Evolutionary conservation across 805 yeast genomes (phyloP), one percentile per base, ranked within the genome.

Genomic region (Komagataella ulmi): DNA sequence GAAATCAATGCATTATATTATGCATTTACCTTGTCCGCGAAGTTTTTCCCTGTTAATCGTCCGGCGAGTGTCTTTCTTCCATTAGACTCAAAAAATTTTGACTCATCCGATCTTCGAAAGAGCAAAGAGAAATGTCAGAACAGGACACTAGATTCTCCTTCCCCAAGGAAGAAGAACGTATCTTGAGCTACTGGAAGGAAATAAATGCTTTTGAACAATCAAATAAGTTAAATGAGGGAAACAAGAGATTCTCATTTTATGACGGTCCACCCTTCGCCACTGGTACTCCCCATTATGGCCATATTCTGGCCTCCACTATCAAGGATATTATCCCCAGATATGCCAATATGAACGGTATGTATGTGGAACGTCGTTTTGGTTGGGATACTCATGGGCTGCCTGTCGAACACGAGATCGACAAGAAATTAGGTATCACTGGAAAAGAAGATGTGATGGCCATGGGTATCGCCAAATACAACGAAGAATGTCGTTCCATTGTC

Each of bases 311-410:
- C 2, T 93, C 98, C 45, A 93, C 99, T 53, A 88, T 90, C 62
- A 93, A 91, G 69, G 99, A 93, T 72, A 88, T 93, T 58, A 91
- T 93, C 52, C 99, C 99, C 52, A 80, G 99, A 65, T 93, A 88
- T 65, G 98, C 98, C 54, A 86, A 95, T 56, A 91, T 93, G 99
- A 91, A 86, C 60, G 99, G 99, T 18, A 84, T 80, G 68, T 88
- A 85, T 61, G 99, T 93, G 46, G 97, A 88, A 70, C 87, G 99
- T 72, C 80, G 98, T 62, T 93, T 93, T 58, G 99, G 99, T 56
- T 93, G 99, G 99, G 99, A 93, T 71, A 93, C 99, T 52, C 99
- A 93, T 68, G 99, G 99, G 53, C 80, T 93, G 57, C 99, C 99
- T 49, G 88, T 93, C 53, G 99, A 93, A 73, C 97, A 93, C 68